These are phyloP conservation scores for Crithidia thermophila DNA, from an alignment of 208 protist species.

Conservation along the genomic window DNA sequence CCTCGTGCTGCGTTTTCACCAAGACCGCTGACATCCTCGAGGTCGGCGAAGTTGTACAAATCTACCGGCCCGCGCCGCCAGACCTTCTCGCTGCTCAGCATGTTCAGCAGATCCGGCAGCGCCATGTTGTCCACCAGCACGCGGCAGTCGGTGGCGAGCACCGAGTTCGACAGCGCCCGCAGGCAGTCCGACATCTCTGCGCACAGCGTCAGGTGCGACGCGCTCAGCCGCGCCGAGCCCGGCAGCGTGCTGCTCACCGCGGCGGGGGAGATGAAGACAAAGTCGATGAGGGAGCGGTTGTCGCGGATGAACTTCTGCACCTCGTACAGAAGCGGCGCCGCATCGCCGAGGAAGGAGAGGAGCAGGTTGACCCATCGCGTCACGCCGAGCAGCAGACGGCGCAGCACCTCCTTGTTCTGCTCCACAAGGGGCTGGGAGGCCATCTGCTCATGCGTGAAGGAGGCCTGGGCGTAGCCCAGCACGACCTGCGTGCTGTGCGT, in stretches of 20 bases:
- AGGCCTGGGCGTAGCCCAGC: conserved; percentile 44
- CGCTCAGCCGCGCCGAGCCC: conserved; percentile 31
- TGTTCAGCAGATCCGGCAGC: conserved; percentile 53
- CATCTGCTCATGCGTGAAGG: conserved; percentile 12
- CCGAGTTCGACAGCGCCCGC: conserved; percentile 50
- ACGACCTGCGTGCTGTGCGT: conserved; percentile 55
- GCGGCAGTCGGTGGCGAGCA: conserved; percentile 65
- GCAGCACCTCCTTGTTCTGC: conserved; percentile 68
- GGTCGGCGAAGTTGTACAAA: conserved; percentile 15
- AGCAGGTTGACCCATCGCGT: conserved; percentile 74
- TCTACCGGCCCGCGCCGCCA: conserved; percentile 27
- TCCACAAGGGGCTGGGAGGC: conserved; percentile 37
- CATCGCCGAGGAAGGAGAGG: conserved; percentile 53
- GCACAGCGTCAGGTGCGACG: conserved; percentile 54
- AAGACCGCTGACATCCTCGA: not conserved
- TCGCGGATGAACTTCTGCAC: conserved; percentile 67
- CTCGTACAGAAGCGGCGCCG: conserved; percentile 42
- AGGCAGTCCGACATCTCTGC: conserved; percentile 65
- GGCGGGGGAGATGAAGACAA: conserved; percentile 43
- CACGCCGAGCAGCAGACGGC: conserved; percentile 51
- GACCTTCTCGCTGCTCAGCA: conserved; percentile 30
- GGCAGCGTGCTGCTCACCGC: conserved; percentile 19
- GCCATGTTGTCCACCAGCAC: conserved; percentile 54
- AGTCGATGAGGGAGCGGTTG: conserved; percentile 66
- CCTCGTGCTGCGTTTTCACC: too few species aligned